Evolutionary conservation across 139 green algal species (phyloP).

Genomic region (Coccomyxa sp.): DNA sequence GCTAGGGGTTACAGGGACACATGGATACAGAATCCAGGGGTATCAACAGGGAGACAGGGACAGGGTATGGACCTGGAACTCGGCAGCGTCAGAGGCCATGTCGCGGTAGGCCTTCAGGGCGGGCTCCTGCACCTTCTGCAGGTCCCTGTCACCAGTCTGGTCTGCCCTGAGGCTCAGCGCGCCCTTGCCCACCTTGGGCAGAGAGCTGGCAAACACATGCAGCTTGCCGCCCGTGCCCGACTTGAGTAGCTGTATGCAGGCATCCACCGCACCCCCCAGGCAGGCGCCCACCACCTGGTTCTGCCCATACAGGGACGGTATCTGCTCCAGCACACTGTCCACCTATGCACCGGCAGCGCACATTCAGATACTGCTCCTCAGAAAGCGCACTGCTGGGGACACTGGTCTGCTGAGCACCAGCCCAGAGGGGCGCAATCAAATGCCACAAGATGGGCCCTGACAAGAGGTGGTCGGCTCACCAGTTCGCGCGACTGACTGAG

Average conservation of each 20-base stretch:
- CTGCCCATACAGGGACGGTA: conserved; percentile 61
- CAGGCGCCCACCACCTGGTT: conserved; percentile 44
- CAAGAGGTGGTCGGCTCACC: neutral
- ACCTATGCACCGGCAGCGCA: conserved; percentile 9
- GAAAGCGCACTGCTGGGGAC: neutral
- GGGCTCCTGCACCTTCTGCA: conserved; percentile 43
- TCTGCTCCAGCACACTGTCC: conserved; percentile 52
- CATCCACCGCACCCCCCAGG: conserved; percentile 54
- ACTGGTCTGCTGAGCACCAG: neutral
- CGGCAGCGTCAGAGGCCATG: conserved; percentile 59
- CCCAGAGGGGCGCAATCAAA: too few relatives aligned
- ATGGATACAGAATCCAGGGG: too few relatives aligned
- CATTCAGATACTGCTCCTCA: neutral
- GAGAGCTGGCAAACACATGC: conserved; percentile 63
- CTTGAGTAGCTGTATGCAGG: conserved; percentile 64
- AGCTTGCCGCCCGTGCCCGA: conserved; percentile 66
- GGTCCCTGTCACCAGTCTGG: conserved; percentile 27
- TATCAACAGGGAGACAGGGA: too few relatives aligned
- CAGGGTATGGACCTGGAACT: conserved; percentile 42
- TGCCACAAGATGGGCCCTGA: too few relatives aligned
- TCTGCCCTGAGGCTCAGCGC: conserved; percentile 45
- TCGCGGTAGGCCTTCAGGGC: conserved; percentile 57
- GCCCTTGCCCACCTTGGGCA: conserved; percentile 60
- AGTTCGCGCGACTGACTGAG: conserved; percentile 21
- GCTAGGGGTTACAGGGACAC: too few relatives aligned